Conservation (phyloP, 352 stramenopile genomes). For the Elongisporangium undulatum region DNA sequence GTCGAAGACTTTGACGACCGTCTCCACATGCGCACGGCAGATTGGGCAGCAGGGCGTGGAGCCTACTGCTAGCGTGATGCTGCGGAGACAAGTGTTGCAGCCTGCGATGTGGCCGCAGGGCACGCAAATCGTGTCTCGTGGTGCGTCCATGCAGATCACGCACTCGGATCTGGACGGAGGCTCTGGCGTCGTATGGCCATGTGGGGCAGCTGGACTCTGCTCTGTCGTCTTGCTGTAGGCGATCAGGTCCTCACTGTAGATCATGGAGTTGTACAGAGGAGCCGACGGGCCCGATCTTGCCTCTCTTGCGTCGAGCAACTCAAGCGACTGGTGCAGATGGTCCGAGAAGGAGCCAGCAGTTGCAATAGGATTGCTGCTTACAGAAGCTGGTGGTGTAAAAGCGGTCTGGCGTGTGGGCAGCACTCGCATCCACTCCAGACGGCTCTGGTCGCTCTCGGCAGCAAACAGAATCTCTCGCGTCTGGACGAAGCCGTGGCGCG, state of each 20-base stretch:
- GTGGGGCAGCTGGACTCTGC: not conserved
- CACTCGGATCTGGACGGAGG: constrained; percentile 14
- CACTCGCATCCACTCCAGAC: constrained; percentile 24
- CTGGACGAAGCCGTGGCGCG: constrained; percentile 31
- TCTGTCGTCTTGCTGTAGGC: not conserved
- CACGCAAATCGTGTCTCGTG: constrained; percentile 42
- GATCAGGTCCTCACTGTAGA: not conserved
- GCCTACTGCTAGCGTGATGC: constrained; percentile 20
- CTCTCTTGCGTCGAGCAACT: constrained; percentile 9
- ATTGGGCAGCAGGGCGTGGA: constrained; percentile 32
- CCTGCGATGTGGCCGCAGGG: constrained; percentile 50
- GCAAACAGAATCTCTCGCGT: constrained; percentile 33
- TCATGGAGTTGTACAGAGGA: not conserved
- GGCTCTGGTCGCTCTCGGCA: constrained; percentile 23
- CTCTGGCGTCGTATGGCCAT: not conserved
- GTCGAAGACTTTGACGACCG: constrained; percentile 50
- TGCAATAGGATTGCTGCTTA: not conserved
- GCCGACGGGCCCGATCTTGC: not conserved
- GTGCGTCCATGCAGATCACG: constrained; percentile 38
- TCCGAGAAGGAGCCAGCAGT: constrained; percentile 5
- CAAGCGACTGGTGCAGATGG: constrained; percentile 12
- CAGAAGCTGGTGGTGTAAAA: not conserved
- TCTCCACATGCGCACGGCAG: constrained; percentile 30
- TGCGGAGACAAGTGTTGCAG: constrained; percentile 33
- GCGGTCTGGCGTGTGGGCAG: constrained; percentile 9